Percentiles rank a stretch among this genome's conserved stretches.
phyloP scores from a whole-genome alignment of 2,329 filamentous ascomycete genomes.

The Colletotrichum lentis region DNA sequence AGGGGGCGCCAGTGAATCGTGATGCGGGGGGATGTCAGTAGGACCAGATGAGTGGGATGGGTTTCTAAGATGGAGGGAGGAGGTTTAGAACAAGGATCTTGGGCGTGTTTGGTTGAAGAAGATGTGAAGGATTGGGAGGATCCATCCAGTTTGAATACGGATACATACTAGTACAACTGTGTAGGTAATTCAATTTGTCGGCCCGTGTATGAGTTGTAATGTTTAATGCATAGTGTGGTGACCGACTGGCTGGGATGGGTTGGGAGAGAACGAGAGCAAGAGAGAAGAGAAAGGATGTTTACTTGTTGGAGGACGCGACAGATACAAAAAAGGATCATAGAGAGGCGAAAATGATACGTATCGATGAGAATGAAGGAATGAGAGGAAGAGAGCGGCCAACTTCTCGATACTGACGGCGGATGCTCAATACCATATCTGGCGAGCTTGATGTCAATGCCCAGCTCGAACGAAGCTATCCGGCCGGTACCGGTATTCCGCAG shows the following conservation, averaged over 20 bases:
- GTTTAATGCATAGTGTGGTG: constrained; percentile 11
- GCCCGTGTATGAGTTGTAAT: constrained; percentile 14
- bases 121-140: neutral
- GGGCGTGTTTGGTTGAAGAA: constrained; percentile 2
- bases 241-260: neutral
- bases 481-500: constrained; percentile 1
- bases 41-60: constrained; percentile 12
- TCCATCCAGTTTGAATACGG: neutral
- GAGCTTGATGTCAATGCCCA: constrained; percentile 14
- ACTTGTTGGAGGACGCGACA: constrained; percentile 14
- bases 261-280: neutral
- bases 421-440: neutral
- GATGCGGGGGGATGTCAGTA: constrained; percentile 1
- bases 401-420: neutral
- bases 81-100: constrained; percentile 24
- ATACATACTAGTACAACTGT: neutral
- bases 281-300: neutral
- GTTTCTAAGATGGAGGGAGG: neutral
- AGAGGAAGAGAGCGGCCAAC: neutral
- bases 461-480: neutral
- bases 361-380: neutral
- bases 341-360: constrained; percentile 31
- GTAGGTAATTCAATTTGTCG: constrained; percentile 5
- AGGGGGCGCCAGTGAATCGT: neutral
- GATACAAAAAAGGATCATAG: constrained; percentile 16